Base-by-base conservation (phyloP, 495 filamentous ascomycete species). In the Hypoxylon intermedium region DNA sequence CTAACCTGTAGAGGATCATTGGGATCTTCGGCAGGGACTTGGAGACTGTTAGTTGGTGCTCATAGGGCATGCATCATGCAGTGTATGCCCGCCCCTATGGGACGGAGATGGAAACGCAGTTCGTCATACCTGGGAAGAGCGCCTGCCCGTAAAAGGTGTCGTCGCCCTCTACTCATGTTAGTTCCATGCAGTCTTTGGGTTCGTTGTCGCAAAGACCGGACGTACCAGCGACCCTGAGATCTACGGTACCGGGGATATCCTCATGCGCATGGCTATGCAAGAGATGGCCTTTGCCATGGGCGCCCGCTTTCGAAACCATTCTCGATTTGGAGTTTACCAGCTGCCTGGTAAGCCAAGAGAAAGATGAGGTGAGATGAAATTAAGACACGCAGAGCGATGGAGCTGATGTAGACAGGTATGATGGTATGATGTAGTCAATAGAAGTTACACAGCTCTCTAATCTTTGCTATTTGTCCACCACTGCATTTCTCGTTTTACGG, bases 121-220 rank as follows among this genome's bases (percentile, higher is more conserved):
- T n/a, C n/a, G n/a, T n/a, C n/a, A n/a, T n/a, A n/a, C n/a, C n/a
- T 1, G 84, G 85, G 55, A 81, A 88, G 15, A 87, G 67, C 2
- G 84, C 85, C 58, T 86, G 83, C 48, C 84, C 85, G 40, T 84
- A 85, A 1, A 73, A 82, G 2, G 81, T 83, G 56, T 86, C 84
- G 57, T 88, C 84, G 44, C 84, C 85, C 71, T 86, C 85, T 78
- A 41, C n/a, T 36, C 31, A 28, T 15, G 21, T 44, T 44, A 53
- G 33, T 6, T 40, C 23, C 5, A 2, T 11, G 20, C 15, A 2
- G 0, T 5, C n/a, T 16, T 2, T 11, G 16, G n/a, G 12, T 19
- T 36, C 13, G 9, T 11, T 23, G 20, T 21, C 18, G 31, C 37
- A n/a, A n/a, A n/a, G 12, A 30, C 15, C 12, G 11, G 16, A 69